Evolutionary conservation across 176 grass and related monocot genomes (phyloP), one percentile per base, ranked within the genome.

Genomic region (Leersia perrieri): DNA sequence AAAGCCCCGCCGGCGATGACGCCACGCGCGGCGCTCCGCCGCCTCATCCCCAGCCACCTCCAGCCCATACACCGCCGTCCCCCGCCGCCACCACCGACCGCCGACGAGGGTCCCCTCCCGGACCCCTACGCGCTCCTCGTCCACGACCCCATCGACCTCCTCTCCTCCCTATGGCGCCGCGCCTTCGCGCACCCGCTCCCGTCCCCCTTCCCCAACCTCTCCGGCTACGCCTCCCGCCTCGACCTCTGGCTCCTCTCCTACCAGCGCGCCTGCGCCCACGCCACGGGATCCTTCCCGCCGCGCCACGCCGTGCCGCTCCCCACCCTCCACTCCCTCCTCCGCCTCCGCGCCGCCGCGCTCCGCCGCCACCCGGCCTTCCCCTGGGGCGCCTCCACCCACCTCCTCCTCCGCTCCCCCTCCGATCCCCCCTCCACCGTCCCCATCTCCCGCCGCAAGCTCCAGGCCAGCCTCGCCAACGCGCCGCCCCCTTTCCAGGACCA

Each of bases 231-330:
- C 82, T 86, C 88, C 70, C 88, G 91, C 82, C 90, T 95, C 63
- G 92, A 95, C 62, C 88, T 99, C 22, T 99, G 92, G 96, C 79
- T 99, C 39, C 89, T 95, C 57, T 94, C 96, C 42, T 93, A 95
- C 90, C 90, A 99, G 84, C 92, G 88, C 23, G 60, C 96, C 57
- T 95, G 90, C 76, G 96, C 96, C 26, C 88, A 95, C 79, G 84
- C 89, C 80, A 99, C 86, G 18, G 96, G 90, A 42, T 76, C 92
- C 68, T 99, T 93, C 72, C 90, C 92, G 5, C 88, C 87, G 3
- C 90, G 88, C 61, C 72, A 70, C 1, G 90, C 90, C 51, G 90
- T 99, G 51, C 78, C 79, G 44, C 85, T 88, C 40, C 82, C 82
- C 67, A 90, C 88, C 35, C 96, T 99, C 45, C 87, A 89, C 82